phyloP scores from a whole-genome alignment of 2,329 filamentous ascomycete species.

The Xylariaceae sp. region DNA sequence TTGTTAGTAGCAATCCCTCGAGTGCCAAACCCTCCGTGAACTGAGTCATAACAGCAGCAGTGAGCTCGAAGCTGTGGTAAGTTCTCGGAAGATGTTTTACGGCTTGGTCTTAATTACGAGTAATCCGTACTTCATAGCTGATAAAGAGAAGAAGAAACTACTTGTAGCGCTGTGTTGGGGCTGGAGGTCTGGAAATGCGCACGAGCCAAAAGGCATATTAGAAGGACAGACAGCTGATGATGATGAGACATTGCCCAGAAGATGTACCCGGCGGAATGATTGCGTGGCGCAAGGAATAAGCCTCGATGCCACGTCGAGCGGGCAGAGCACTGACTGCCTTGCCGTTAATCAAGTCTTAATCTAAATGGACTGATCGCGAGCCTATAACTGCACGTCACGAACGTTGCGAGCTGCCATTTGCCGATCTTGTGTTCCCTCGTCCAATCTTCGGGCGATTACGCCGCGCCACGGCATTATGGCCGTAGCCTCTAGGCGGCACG shows the following conservation, averaged over 20 bases:
- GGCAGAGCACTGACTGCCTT: constrained; percentile 9
- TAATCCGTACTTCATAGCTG: too few relatives aligned
- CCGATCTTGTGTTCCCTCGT: constrained; percentile 21
- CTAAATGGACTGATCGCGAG: constrained; percentile 17
- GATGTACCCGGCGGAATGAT: background rate
- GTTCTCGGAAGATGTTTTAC: too few relatives aligned
- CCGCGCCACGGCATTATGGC: constrained; percentile 10
- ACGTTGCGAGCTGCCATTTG: constrained; percentile 20
- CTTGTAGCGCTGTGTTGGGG: background rate
- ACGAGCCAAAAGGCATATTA: background rate
- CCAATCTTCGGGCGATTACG: constrained; percentile 14
- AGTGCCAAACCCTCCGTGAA: too few relatives aligned
- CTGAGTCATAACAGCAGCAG: too few relatives aligned
- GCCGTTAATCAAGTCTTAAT: constrained; percentile 7
- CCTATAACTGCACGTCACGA: constrained; percentile 25
- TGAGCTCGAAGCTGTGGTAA: too few relatives aligned
- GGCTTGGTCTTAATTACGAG: too few relatives aligned
- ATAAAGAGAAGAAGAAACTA: background rate
- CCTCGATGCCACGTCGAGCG: constrained; percentile 2
- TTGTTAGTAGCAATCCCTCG: background rate
- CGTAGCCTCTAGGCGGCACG: constrained; percentile 2
- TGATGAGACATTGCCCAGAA: background rate
- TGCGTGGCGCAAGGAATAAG: constrained; percentile 1
- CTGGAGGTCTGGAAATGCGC: background rate
- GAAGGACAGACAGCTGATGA: constrained; percentile 1